These are phyloP conservation scores for Fusarium verticillioides DNA, from an alignment of 2,329 filamentous ascomycete species.

Conservation along the genomic window DNA sequence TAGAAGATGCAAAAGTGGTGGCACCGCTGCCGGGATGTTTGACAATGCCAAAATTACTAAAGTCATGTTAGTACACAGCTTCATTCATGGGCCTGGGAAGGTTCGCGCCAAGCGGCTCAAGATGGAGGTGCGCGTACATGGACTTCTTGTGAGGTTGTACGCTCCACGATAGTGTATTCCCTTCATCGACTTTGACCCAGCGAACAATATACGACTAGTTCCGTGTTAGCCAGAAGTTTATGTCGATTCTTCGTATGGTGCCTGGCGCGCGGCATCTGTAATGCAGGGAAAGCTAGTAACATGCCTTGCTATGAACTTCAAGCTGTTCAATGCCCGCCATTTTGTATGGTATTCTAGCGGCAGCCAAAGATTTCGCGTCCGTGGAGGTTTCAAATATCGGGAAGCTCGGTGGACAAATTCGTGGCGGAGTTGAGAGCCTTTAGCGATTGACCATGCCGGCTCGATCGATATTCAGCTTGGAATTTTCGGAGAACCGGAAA, in stretches of 20 bases:
- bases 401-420: conserved; percentile 18
- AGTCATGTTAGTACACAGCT: conserved; percentile 28
- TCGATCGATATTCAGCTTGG: conserved; percentile 29
- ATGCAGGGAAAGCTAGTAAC: conserved; percentile 6
- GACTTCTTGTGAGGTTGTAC: conserved; percentile 98
- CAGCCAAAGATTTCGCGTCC: conserved; percentile 11
- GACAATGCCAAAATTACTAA: conserved; percentile 93
- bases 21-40: conserved; percentile 86
- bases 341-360: conserved; percentile 34
- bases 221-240: conserved; percentile 36
- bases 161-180: conserved; percentile 96
- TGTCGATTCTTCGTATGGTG: not conserved
- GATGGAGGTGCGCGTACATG: conserved; percentile 65
- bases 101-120: not conserved
- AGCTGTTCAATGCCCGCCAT: conserved; percentile 98
- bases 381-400: not conserved
- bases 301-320: conserved; percentile 96
- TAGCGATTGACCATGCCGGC: conserved; percentile 37
- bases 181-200: conserved; percentile 92
- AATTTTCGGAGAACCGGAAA: conserved; percentile 25
- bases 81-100: not conserved
- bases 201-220: conserved; percentile 95
- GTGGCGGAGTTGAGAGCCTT: conserved; percentile 29
- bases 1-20: conserved; percentile 58
- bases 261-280: not conserved